Evolutionary conservation across 805 yeast genomes (phyloP).

Genomic region (Nadsonia fulvescens): DNA sequence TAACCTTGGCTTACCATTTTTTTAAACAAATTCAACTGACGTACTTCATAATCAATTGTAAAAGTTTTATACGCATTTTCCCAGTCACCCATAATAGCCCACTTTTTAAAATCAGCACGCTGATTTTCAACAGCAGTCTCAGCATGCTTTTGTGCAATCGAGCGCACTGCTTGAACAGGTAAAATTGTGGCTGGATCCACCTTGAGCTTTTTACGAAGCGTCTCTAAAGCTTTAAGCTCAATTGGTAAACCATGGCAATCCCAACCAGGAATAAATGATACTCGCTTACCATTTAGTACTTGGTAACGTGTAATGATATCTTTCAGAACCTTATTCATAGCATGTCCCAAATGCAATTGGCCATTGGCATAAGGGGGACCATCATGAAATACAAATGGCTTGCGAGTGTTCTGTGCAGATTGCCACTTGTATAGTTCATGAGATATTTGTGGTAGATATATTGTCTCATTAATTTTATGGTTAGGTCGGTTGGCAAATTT

Average conservation of each 20-base stretch:
- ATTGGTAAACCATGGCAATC: constrained; percentile 98
- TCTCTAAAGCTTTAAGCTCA: constrained; percentile 62
- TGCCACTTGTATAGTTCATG: constrained; percentile 39
- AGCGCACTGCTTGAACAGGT: constrained; percentile 37
- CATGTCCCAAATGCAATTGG: constrained; percentile 79
- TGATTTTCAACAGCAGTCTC: constrained; percentile 46
- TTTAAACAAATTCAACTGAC: constrained; percentile 57
- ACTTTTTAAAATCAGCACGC: constrained; percentile 38
- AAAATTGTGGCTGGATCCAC: constrained; percentile 22
- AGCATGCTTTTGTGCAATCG: constrained; percentile 56
- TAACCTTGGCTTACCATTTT: constrained; percentile 45
- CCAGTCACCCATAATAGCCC: constrained; percentile 80
- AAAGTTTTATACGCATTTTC: constrained; percentile 55
- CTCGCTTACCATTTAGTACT: constrained; percentile 39
- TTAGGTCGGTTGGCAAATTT: constrained; percentile 3
- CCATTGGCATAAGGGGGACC: constrained; percentile 99
- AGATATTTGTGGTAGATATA: no score
- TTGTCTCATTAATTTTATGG: no score
- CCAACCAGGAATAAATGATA: constrained; percentile 86
- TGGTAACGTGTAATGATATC: constrained; percentile 69
- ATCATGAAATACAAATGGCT: constrained; percentile 60
- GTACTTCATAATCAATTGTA: constrained; percentile 47
- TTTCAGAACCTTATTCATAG: constrained; percentile 74
- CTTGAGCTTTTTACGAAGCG: constrained; percentile 21
- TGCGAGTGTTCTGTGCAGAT: constrained; percentile 18